Base-by-base conservation (phyloP, 345 rosid species). In the Hibiscus tridactylites region DNA sequence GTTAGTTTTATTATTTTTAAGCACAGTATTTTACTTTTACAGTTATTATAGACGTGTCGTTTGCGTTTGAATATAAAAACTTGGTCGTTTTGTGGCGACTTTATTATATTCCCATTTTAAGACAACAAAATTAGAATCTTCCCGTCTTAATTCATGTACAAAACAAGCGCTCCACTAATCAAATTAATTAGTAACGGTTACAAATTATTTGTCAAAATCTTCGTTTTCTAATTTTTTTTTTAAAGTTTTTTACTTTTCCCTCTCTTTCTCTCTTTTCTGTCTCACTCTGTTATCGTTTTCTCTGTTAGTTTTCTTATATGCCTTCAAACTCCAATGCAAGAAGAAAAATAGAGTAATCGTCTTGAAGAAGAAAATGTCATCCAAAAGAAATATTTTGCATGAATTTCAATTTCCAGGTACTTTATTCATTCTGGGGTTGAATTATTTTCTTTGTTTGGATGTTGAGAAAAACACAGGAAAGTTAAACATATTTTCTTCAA, bases 381-480 rank as follows among this genome's bases (percentile, higher is more conserved):
- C 71, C 46, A 11, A 47, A 60, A 49, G 10, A 16, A 56, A 4
- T 42, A 24, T 21, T 56, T 2, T 69, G 19, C 74, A 75, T 5
- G 79, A 75, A 35, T 21, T 65, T 29, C 66, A 71, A 53, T 54
- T 75, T 47, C 70, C 76, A 35, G 63, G 81, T 79, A 67, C 56
- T 33, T 57, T 60, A n/a, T 21, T 50, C 13, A 3, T 61, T 5
- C 15, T 62, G 67, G 66, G 33, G 66, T 39, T 71, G 64, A 46
- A 0, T 46, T 28, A 7, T 33, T 62, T 44, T 49, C 21, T 42
- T 62, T 76, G 16, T 64, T 35, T 54, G 44, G 53, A 9, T 49
- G 57, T 16, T 50, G 31, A 37, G 63, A 47, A n/a, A 24, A 29
- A 52, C 60, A 67, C 39, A 3, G 58, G 71, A 28, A 16, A 26